A percentile compares a stretch with the other conserved stretches of the same genome.
phyloP scores from a whole-genome alignment of 768 basidiomycete species.

The Boletus pseudo-olivaceus region DNA sequence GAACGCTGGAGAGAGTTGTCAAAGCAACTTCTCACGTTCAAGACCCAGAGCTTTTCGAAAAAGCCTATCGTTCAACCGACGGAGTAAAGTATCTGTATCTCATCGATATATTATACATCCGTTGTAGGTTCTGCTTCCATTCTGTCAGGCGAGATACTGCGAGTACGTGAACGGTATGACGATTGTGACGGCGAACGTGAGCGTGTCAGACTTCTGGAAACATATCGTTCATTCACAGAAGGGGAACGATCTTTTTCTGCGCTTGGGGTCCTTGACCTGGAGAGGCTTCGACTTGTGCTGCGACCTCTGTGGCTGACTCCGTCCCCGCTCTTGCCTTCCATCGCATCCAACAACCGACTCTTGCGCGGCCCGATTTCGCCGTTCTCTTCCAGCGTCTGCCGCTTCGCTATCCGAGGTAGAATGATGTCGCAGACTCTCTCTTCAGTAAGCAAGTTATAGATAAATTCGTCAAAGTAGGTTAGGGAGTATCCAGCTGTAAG shows the following conservation, averaged over 20 bases:
- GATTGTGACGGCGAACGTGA: conserved; percentile 40
- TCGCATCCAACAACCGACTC: conserved; percentile 82
- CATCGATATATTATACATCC: conserved; percentile 13
- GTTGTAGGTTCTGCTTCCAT: conserved; percentile 39
- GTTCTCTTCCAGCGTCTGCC: conserved; percentile 86
- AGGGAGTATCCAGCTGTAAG: conserved; percentile 76
- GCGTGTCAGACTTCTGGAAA: conserved; percentile 61
- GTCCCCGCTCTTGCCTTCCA: conserved; percentile 69
- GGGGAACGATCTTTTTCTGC: conserved; percentile 29
- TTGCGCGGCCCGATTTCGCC: conserved; percentile 84
- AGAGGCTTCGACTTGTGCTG: conserved; percentile 28
- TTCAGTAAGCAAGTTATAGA: conserved; percentile 77
- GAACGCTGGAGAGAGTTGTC: conserved; percentile 69
- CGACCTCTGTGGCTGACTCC: conserved; percentile 41
- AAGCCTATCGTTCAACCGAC: conserved; percentile 19
- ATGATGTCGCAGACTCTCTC: conserved; percentile 97
- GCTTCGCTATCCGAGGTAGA: conserved; percentile 82
- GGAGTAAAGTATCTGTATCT: conserved; percentile 16
- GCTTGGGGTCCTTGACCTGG: conserved; percentile 27
- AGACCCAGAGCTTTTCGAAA: conserved; percentile 30
- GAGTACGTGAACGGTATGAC: conserved; percentile 51
- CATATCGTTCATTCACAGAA: conserved; percentile 52
- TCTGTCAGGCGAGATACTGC: conserved; percentile 56
- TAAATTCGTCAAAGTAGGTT: conserved; percentile 89
- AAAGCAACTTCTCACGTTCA: conserved; percentile 56